Base-by-base conservation (phyloP, 2,329 filamentous ascomycete genomes). In the Fusarium torreyae region DNA sequence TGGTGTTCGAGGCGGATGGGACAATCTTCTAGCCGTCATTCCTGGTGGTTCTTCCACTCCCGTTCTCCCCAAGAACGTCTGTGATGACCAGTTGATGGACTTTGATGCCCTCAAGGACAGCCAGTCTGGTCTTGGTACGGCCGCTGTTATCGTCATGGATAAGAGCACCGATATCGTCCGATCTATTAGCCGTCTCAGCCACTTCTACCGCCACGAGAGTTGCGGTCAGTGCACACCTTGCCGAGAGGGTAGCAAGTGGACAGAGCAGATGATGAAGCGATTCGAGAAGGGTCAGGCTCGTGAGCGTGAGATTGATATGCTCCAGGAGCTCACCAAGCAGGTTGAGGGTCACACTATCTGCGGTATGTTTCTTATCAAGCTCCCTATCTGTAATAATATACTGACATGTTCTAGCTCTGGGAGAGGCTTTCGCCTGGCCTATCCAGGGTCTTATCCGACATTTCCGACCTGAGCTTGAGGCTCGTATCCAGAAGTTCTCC, bases 211-310 rank as follows among this genome's bases (percentile, higher is more conserved):
- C 82, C 96, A 99, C 85, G 96, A 99, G 86, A 94, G 91, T 72
- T 99, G 96, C 82, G 96, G 96, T 64, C 96, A 99, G 85, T 99
- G 96, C 86, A 99, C 96, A 61, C 96, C 96, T n/a, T 99, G 96
- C 88, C 92, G 96, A 79, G 96, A 99, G 85, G 96, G 96, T 72
- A 97, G 92, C 86, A 98, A 97, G 86, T 99, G 96, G 96, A 98
- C 95, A 13, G 92, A 97, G 83, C 94, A 99, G 86, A 98, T 99
- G 82, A 98, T 99, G 96, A 86, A 92, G 82, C 92, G 96, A 59
- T 97, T 99, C 75, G 94, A 97, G 86, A 92, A 92, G 81, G 96
- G 96, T 63, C 89, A 93, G 81, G 96, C 93, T 64, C 90, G 93
- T 68, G 90, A 91, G 81, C 88, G 96, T 66, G 96, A 99, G 84